Evolutionary conservation across 176 grass and related monocot genomes (phyloP).

Genomic region (Triticum aestivum): IWGSC_CS_RefSeq_v2.1 NC_057802.1:378075486-378075985

Average conservation of each 20-base stretch:
- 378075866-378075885: neutral
- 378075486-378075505: neutral
- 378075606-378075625: constrained; percentile 53
- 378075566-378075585: constrained; percentile 62
- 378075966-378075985: neutral
- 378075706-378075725: constrained; percentile 71
- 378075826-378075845: constrained; percentile 90
- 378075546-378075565: neutral
- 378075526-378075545: neutral
- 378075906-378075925: neutral
- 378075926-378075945: neutral
- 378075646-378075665: constrained; percentile 81
- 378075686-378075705: constrained; percentile 79
- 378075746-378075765: constrained; percentile 85
- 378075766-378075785: constrained; percentile 84
- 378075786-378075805: constrained; percentile 71
- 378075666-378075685: constrained; percentile 92
- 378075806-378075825: constrained; percentile 64
- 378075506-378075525: neutral
- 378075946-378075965: constrained; percentile 10
- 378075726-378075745: constrained; percentile 92
- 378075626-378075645: constrained; percentile 62
- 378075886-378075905: neutral
- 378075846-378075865: constrained; percentile 28
- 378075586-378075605: constrained; percentile 56